Base-by-base conservation (phyloP, 1,139 yeast genomes). In the Petasospora fabianii region DNA sequence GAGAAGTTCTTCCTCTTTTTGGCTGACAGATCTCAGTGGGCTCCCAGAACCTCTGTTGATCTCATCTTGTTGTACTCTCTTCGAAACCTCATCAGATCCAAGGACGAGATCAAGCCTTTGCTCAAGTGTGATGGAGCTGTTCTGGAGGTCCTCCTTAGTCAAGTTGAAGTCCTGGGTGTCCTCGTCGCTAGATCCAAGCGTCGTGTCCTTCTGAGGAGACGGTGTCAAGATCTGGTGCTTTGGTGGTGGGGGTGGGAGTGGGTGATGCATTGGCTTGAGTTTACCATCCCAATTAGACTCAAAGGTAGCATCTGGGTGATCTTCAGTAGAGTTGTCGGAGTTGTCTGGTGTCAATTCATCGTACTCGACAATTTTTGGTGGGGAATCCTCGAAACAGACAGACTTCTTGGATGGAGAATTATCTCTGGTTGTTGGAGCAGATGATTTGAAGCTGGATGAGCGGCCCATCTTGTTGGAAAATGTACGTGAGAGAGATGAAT, bases 311-410 rank as follows among this genome's bases (percentile, higher is more conserved):
- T 47, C 48, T 8, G 48, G 48, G 8, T 50, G 52, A 6, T 50
- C 52, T 14, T 51, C 56, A 9, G 38, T 27, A 2, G 50, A 49
- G 6, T 58, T 56, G 26, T 62, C 63, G 4, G 65, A 58, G 34
- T 60, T 29, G 16, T 69, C 71, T 1, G 70, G 68, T 2, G 69
- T 64, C 21, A 53, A 47, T 18, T 62, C 56, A 31, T 68, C 71
- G 48, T 67, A 71, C 44, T 69, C 69, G 30, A 71, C 58, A 10
- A 69, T 62, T 47, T 69, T 54, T 37, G 58, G 58, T 6, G 58
- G 57, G 1, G 58, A 54, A 3, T 54, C 41, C 37, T 62, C 65
- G 28, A 64, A 62, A 16, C 57, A 55, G 9, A 65, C 67, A 6
- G 61, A 57, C 34, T 60, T 62, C 34, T 54, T 60, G 1, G 66